phyloP scores from a whole-genome alignment of 106 monocot species.

The Acorus calamus region DNA sequence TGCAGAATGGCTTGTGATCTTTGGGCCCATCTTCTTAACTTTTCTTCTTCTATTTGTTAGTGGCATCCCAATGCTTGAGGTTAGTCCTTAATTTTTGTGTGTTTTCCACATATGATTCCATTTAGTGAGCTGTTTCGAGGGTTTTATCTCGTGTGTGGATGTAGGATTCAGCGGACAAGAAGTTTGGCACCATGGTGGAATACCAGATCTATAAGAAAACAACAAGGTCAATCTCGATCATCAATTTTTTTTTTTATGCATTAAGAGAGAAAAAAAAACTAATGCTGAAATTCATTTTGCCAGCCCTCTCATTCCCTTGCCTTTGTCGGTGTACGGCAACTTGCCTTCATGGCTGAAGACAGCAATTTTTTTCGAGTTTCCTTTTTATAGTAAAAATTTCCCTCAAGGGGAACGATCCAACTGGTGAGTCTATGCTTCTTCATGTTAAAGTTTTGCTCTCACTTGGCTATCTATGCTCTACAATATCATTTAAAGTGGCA shows the following conservation, averaged over 20 bases:
- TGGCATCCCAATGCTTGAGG: constrained; percentile 95
- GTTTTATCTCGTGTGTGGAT: not conserved
- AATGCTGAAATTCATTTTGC: too few relatives aligned
- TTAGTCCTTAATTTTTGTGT: constrained; percentile 7
- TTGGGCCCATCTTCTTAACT: constrained; percentile 73
- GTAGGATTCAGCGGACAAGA: constrained; percentile 80
- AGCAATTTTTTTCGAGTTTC: constrained; percentile 71
- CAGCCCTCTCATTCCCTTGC: constrained; percentile 86
- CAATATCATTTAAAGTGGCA: too few relatives aligned
- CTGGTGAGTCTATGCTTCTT: not conserved
- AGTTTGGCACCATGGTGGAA: constrained; percentile 28
- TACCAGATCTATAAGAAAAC: constrained; percentile 67
- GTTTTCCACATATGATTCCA: not conserved
- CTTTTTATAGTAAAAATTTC: constrained; percentile 60
- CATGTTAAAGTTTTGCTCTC: too few relatives aligned
- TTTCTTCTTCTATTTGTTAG: constrained; percentile 84
- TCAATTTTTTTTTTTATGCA: not conserved
- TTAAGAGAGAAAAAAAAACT: too few relatives aligned
- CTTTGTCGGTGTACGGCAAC: constrained; percentile 47
- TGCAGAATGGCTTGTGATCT: constrained; percentile 71
- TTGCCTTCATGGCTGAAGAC: constrained; percentile 80
- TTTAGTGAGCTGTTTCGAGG: too few relatives aligned
- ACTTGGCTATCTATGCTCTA: too few relatives aligned
- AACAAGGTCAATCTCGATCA: constrained; percentile 43
- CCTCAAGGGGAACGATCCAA: constrained; percentile 13